These are phyloP conservation scores for Platanthera zijinensis DNA, from an alignment of 106 monocot species.

Conservation along the genomic window DNA sequence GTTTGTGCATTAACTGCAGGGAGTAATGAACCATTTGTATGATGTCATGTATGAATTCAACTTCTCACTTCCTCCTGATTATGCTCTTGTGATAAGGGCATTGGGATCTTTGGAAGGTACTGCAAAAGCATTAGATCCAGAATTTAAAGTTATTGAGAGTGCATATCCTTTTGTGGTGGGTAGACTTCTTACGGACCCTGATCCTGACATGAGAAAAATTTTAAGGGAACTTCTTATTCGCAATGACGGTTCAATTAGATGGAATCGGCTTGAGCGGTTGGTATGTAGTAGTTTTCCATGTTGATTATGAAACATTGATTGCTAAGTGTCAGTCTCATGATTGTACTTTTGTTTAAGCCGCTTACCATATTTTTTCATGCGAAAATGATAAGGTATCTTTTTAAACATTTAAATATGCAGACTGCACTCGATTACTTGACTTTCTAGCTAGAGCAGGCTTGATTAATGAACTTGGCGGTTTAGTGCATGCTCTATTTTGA, in stretches of 20 bases:
- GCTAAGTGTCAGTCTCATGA: background rate
- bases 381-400: background rate
- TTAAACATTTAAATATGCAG: background rate
- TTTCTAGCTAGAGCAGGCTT: background rate
- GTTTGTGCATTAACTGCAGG: constrained; percentile 26
- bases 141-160: constrained; percentile 91
- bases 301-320: background rate
- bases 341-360: background rate
- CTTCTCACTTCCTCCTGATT: constrained; percentile 90
- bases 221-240: constrained; percentile 75
- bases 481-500: background rate
- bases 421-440: background rate
- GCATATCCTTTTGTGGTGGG: constrained; percentile 96
- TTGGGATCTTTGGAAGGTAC: constrained; percentile 95
- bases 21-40: constrained; percentile 81
- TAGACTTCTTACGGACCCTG: constrained; percentile 77
- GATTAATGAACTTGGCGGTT: background rate
- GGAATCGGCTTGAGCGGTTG: constrained; percentile 93
- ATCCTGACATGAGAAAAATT: constrained; percentile 89
- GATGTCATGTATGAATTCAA: constrained; percentile 97
- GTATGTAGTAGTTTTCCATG: constrained; percentile 16
- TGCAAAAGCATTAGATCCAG: constrained; percentile 93
- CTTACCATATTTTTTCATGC: background rate
- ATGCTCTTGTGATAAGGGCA: constrained; percentile 89
- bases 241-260: constrained; percentile 82